Evolutionary conservation across 2,329 filamentous ascomycete species (phyloP), one percentile per base, ranked within the genome.

Genomic region (Proliferodiscus dingleyae): DNA sequence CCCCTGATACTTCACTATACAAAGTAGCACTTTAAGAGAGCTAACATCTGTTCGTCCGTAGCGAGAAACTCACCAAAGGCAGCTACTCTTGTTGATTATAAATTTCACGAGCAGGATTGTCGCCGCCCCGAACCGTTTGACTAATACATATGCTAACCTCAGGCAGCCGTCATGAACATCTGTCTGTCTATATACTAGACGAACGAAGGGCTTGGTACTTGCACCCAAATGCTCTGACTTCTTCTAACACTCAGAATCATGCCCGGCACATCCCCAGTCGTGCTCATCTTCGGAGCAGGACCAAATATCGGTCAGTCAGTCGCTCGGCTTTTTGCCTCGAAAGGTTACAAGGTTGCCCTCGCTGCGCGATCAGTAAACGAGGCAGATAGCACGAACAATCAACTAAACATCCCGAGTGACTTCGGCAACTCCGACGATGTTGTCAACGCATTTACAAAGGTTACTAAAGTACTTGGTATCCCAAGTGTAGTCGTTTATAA

Each of bases 401-500:
- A 60, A 45, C 42, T 69, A 13, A 51, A 66, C 39, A 62, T 71
- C 39, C 44, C 43, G 11, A 54, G 51, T 42, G 70, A 73, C 47
- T 57, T 71, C 6, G 51, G 63, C 2, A 52, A 67, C 10, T 57
- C 68, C 0, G 39, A 60, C 2, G 51, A 57, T 10, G 58, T 74
- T 3, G 10, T 52, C 3, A 47, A 47, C 4, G 59, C 60, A 2
- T 74, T 73, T 53, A 46, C 54, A 3, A 62, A 62, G 44, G 66
- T 71, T 2, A 65, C 66, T 38, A 41, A 43, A 11, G 26, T 37
- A 37, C 34, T 51, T 16, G 61, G 64, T 9, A 44, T 57, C 6
- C 69, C 69, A 7, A 66, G 62, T 42, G 69, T 73, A 2, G 64
- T 71, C 5, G 57, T 71, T 4, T 70, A 70, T 49, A 71, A 70